Evolutionary conservation across 305 asterid species (phyloP).

Genomic region (Withania somnifera): DNA sequence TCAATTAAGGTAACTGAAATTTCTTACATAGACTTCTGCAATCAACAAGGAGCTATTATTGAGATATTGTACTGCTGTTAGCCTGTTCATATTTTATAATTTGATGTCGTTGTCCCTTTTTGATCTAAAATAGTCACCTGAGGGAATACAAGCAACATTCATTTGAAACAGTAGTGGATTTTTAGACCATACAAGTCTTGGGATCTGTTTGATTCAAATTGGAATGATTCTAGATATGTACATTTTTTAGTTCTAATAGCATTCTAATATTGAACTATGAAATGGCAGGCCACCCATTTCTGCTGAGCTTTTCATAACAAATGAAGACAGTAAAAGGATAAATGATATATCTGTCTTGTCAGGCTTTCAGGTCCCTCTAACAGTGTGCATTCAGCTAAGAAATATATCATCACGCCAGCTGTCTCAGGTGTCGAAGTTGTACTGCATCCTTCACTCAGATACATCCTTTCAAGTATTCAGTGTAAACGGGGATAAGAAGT

Average conservation of each 20-base stretch:
- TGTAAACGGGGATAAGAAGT: conserved; percentile 8
- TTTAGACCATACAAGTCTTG: not conserved
- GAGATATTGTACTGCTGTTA: not conserved
- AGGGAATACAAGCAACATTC: not conserved
- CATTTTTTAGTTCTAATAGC: not conserved
- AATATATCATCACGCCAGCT: conserved; percentile 27
- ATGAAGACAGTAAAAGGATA: conserved; percentile 42
- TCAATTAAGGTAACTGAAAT: conserved; percentile 42
- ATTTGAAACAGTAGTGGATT: not conserved
- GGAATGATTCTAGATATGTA: not conserved
- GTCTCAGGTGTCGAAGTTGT: conserved; percentile 24
- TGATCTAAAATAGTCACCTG: not conserved
- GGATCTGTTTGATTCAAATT: not conserved
- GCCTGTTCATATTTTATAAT: not conserved
- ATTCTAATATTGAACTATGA: not conserved
- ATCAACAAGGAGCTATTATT: not conserved
- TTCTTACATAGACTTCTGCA: not conserved
- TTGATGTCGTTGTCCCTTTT: not conserved
- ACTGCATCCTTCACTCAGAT: conserved; percentile 48
- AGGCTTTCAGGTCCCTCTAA: conserved; percentile 48
- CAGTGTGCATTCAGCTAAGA: conserved; percentile 54
- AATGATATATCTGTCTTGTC: conserved; percentile 34
- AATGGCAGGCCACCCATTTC: conserved; percentile 48
- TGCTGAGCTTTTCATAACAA: conserved; percentile 51
- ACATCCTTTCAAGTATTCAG: conserved; percentile 13